Base-by-base conservation (phyloP, 1,139 yeast species). In the Saccharomyces pastorianus region DNA sequence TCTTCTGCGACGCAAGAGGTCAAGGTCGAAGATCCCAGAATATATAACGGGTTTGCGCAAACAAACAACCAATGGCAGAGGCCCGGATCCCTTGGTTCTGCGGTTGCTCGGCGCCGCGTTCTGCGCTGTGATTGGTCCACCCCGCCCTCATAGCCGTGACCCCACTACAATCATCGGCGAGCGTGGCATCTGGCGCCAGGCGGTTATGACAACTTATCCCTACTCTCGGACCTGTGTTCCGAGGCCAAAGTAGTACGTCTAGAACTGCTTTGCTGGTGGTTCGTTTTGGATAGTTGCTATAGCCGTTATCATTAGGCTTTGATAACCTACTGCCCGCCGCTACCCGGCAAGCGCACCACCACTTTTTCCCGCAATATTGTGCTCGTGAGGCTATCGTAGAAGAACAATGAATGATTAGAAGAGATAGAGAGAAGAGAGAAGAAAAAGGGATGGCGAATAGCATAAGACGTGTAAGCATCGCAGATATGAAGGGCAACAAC, bases 91-190 rank as follows among this genome's bases (percentile, higher is more conserved):
- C 44, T 38, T 38, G n/a, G 44, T 38, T 26, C 44, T 9, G 44
- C 7, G 44, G 44, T 38, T 20, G 44, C 44, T 38, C 44, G 44
- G 44, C 44, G 44, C 44, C 44, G 44, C 44, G 44, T 38, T 38
- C 44, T 38, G 44, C 25, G 44, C 44, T 38, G 25, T 38, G 44
- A 38, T 38, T 38, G 44, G 44, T 38, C 44, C 44, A 38, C 44
- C 23, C 44, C 44, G 44, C 13, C 26, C 44, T 38, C 44, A 38
- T 8, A 17, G 44, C 25, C 44, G 25, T 38, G 44, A 38, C 44
- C 11, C 44, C 44, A 38, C 11, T 8, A 38, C 44, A 13, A 38
- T 9, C 23, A 20, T 11, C 44, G 6, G 13, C 25, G 13, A 2
- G 32, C 32, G 11, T 29, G 32, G 32, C 13, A 29, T n/a, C n/a